Evolutionary conservation across 345 rosid species (phyloP).

Genomic region (Boechera divaricarpa): DNA sequence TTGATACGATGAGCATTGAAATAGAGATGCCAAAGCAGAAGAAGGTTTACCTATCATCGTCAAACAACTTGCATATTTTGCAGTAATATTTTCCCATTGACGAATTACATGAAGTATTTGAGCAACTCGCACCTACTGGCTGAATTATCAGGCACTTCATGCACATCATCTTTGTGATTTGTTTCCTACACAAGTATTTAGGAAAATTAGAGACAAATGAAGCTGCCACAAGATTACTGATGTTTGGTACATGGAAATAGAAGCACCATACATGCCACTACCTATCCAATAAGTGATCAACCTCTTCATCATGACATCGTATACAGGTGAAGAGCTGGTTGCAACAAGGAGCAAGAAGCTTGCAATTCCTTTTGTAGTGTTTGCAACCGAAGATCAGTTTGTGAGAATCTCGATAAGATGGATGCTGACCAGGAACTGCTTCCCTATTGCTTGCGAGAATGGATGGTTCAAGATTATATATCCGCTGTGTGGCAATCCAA

Average conservation of each 20-base stretch:
- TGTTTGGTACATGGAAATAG: slow-evolving; percentile 1
- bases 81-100: slow-evolving; percentile 85
- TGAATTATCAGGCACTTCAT: slow-evolving; percentile 80
- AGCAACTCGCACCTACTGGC: slow-evolving; percentile 63
- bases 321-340: slow-evolving; percentile 68
- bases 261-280: slow-evolving; percentile 25
- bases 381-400: slow-evolving; percentile 63
- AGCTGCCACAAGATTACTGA: background rate
- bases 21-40: slow-evolving; percentile 3
- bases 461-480: slow-evolving; percentile 41
- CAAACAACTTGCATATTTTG: slow-evolving; percentile 75
- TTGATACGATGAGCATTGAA: background rate
- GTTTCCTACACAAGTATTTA: slow-evolving; percentile 53
- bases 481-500: slow-evolving; percentile 64
- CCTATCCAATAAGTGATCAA: slow-evolving; percentile 79
- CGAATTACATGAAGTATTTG: slow-evolving; percentile 57
- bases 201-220: slow-evolving; percentile 14
- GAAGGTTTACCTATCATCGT: slow-evolving; percentile 64
- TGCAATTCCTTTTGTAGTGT: slow-evolving; percentile 82
- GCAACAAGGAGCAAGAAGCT: slow-evolving; percentile 76
- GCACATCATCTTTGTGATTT: slow-evolving; percentile 79
- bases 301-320: slow-evolving; percentile 82
- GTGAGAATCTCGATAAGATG: slow-evolving; percentile 61
- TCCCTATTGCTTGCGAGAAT: slow-evolving; percentile 45
- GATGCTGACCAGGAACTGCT: slow-evolving; percentile 59